Conservation (phyloP, 139 green algal species). For the Chlorella sorokiniana region DNA sequence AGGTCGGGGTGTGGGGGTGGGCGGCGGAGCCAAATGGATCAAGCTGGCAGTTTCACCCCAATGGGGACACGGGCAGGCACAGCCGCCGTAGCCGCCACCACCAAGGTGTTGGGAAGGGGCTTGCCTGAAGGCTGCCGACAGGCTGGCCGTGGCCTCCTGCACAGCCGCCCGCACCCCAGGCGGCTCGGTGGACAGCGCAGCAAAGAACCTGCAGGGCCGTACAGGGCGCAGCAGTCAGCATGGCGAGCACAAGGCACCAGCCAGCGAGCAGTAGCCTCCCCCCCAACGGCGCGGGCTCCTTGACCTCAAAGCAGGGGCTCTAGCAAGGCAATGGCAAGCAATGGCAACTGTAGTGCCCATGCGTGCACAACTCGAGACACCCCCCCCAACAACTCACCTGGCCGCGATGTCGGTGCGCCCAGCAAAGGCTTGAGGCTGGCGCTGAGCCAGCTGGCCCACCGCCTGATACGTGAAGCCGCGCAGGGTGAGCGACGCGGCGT, state of each 20-base stretch:
- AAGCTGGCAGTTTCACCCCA: neutral
- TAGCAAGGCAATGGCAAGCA: no score
- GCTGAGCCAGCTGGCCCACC: constrained; percentile 68
- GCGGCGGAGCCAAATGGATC: neutral
- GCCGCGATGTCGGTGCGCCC: constrained; percentile 57
- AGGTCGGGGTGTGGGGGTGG: neutral
- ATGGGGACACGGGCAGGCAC: neutral
- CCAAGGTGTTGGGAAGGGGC: neutral
- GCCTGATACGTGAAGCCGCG: constrained; percentile 85
- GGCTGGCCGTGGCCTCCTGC: constrained; percentile 64
- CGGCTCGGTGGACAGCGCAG: constrained; percentile 64
- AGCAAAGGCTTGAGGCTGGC: constrained; percentile 58
- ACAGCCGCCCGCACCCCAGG: constrained; percentile 69
- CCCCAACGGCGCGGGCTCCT: no score
- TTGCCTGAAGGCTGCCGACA: constrained; percentile 65
- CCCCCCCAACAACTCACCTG: constrained; percentile 19
- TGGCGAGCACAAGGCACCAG: neutral
- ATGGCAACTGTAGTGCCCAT: no score
- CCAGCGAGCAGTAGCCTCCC: no score
- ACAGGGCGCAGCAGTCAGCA: neutral
- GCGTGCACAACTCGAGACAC: neutral
- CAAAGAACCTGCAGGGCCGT: constrained; percentile 46
- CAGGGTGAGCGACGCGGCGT: constrained; percentile 53
- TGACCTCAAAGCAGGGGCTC: no score
- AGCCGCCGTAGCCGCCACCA: no score